These are phyloP conservation scores for Backusella tuberculispora DNA, from an alignment of 192 early-diverging fungal species.

Conservation along the genomic window DNA sequence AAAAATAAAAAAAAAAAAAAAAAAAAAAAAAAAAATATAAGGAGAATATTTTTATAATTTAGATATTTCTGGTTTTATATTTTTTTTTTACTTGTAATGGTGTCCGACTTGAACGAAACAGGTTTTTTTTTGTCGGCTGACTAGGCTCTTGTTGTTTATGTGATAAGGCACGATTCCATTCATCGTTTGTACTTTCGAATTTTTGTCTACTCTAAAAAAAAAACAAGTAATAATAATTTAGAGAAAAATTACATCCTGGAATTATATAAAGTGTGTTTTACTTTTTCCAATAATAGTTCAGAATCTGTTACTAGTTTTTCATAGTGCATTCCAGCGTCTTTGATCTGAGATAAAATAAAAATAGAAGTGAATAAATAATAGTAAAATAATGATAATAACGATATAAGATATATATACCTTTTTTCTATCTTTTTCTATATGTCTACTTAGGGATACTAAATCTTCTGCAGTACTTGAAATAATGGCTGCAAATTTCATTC, in stretches of 20 bases:
- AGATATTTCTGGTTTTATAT: background rate
- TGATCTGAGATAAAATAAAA: slow-evolving; percentile 36
- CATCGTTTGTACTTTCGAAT: slow-evolving; percentile 79
- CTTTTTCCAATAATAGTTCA: slow-evolving; percentile 81
- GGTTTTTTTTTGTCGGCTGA: slow-evolving; percentile 46
- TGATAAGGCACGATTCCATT: slow-evolving; percentile 81
- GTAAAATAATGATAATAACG: background rate
- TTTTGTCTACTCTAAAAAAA: slow-evolving; percentile 54
- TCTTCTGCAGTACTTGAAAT: slow-evolving; percentile 84
- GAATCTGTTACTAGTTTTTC: slow-evolving; percentile 78
- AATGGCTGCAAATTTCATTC: slow-evolving; percentile 73
- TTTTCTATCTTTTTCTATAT: slow-evolving; percentile 79
- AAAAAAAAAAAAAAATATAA: slow-evolving; percentile 1
- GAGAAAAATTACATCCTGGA: too few species aligned
- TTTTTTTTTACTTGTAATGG: slow-evolving; percentile 60
- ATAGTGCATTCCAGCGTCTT: slow-evolving; percentile 79
- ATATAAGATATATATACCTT: too few species aligned
- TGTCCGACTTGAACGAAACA: slow-evolving; percentile 57
- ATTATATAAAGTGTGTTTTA: slow-evolving; percentile 29
- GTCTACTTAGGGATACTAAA: slow-evolving; percentile 69
- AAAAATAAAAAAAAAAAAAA: too few species aligned
- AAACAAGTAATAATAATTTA: background rate
- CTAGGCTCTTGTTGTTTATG: slow-evolving; percentile 52
- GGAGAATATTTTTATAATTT: background rate
- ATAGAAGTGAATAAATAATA: too few species aligned